Percentiles rank a stretch among this genome's conserved stretches.
phyloP scores from a whole-genome alignment of 148 eudicot genomes.

The Rhododendron griersonianum region DNA sequence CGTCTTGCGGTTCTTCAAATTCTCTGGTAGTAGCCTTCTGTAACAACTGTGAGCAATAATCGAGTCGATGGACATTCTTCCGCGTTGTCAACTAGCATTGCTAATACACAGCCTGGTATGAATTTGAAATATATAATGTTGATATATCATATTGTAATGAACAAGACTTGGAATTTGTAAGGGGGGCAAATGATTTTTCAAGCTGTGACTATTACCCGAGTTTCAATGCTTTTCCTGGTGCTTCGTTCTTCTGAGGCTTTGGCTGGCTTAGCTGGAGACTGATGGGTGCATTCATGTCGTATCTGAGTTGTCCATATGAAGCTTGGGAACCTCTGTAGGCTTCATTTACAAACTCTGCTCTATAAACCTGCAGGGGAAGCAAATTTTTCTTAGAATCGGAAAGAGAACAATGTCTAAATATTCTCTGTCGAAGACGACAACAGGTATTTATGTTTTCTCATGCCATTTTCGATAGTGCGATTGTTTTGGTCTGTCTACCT shows the following conservation, averaged over 20 bases:
- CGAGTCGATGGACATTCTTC: not conserved
- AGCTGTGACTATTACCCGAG: conserved; percentile 9
- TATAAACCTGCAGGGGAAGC: conserved; percentile 33
- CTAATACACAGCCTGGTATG: conserved; percentile 47
- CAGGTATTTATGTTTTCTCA: too few relatives aligned
- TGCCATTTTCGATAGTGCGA: not conserved
- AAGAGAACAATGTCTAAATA: not conserved
- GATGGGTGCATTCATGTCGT: conserved; percentile 24
- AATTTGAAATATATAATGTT: conserved; percentile 1
- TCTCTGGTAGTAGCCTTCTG: not conserved
- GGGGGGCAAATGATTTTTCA: not conserved
- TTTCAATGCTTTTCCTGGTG: conserved; percentile 13
- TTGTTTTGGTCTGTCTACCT: conserved; percentile 26
- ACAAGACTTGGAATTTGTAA: not conserved
- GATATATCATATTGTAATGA: conserved; percentile 6
- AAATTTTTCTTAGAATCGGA: not conserved
- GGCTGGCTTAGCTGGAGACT: conserved; percentile 47
- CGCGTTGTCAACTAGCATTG: not conserved
- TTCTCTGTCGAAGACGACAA: not conserved
- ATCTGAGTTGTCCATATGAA: conserved; percentile 11
- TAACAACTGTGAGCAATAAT: not conserved
- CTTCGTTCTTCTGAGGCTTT: conserved; percentile 26
- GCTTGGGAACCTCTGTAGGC: conserved; percentile 13
- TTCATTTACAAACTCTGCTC: conserved; percentile 10
- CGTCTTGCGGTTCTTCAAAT: not conserved